Conservation (phyloP, 371 early-diverging fungal species). For the Parasitella parasitica region DNA sequence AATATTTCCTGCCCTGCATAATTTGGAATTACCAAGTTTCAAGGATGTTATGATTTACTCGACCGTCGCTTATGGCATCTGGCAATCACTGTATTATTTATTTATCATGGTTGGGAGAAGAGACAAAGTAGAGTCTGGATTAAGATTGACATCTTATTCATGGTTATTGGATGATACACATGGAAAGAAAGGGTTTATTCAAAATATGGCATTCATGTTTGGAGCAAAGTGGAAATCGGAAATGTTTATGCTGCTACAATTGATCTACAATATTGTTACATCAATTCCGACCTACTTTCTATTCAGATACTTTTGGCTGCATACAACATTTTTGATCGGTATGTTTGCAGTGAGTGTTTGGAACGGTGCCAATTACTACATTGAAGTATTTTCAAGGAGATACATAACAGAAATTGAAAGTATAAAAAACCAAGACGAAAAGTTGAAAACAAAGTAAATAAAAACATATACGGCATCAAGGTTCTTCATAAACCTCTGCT, state of each 20-base stretch:
- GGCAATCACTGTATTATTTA: constrained; percentile 69
- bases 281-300: constrained; percentile 44
- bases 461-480: neutral
- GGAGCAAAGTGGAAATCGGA: constrained; percentile 56
- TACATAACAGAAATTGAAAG: constrained; percentile 57
- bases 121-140: constrained; percentile 66
- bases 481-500: neutral
- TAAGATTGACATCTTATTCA: constrained; percentile 66
- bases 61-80: constrained; percentile 59
- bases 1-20: constrained; percentile 48
- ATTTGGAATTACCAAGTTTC: constrained; percentile 22
- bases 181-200: constrained; percentile 47
- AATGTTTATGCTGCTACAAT: constrained; percentile 69
- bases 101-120: constrained; percentile 60
- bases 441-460: neutral
- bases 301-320: constrained; percentile 52
- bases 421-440: constrained; percentile 6
- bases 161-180: constrained; percentile 64
- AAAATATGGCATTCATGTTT: constrained; percentile 49
- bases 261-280: constrained; percentile 56
- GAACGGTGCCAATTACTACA: constrained; percentile 74
- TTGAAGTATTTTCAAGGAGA: constrained; percentile 69
- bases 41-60: constrained; percentile 43
- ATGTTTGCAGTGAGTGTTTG: constrained; percentile 65
- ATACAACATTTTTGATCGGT: constrained; percentile 56